These are phyloP conservation scores for Psidium guajava DNA, from an alignment of 345 rosid genomes.

Conservation along the genomic window DNA sequence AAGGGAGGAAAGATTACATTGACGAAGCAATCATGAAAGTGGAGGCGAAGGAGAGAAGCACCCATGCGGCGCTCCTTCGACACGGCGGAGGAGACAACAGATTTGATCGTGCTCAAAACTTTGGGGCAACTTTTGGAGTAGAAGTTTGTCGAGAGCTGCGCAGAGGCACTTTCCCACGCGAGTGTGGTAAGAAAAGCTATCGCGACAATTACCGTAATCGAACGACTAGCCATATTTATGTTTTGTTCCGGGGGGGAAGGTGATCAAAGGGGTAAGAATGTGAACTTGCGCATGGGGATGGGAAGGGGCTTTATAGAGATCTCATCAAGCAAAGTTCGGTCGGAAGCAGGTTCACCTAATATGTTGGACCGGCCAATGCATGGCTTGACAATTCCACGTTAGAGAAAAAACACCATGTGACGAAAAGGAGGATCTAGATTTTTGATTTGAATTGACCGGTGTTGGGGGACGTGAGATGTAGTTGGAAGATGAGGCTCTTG, in stretches of 20 bases:
- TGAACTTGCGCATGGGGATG: neutral
- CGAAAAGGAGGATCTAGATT: neutral
- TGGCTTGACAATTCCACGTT: neutral
- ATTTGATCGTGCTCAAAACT: conserved; percentile 30
- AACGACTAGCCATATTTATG: neutral
- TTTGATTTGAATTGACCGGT: neutral
- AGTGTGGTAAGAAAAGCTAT: neutral
- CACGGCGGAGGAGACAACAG: conserved; percentile 48
- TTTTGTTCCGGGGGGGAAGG: neutral
- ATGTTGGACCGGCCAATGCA: neutral
- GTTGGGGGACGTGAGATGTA: neutral
- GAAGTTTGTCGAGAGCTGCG: conserved; percentile 62
- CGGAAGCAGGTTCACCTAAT: neutral
- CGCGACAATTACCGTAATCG: neutral
- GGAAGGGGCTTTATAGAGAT: neutral
- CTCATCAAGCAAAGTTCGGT: neutral
- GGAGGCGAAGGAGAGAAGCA: conserved; percentile 74
- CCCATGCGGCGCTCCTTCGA: conserved; percentile 46
- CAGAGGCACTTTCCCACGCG: conserved; percentile 2
- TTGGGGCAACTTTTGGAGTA: conserved; percentile 68
- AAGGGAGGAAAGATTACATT: conserved; percentile 47
- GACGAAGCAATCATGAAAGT: conserved; percentile 91
- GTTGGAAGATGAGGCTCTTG: neutral
- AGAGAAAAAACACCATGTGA: too few relatives aligned
- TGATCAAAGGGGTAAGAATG: neutral